phyloP scores from a whole-genome alignment of 176 grass and related monocot genomes.

The Oryza meridionalis region DNA sequence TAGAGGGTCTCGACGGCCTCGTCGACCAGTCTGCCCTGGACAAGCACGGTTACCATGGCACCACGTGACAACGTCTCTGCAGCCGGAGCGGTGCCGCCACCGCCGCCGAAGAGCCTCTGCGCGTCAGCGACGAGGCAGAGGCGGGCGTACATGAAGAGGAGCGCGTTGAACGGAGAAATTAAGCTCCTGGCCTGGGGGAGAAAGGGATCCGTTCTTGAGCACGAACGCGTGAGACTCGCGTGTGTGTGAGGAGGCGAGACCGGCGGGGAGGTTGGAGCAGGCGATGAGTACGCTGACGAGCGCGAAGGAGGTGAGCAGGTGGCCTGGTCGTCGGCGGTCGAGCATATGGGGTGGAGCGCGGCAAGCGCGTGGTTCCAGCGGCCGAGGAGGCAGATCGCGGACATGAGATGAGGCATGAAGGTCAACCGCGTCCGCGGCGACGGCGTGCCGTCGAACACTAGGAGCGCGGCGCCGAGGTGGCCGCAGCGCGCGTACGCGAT shows the following conservation, averaged over 20 bases:
- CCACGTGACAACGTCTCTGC: constrained; percentile 66
- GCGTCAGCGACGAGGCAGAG: constrained; percentile 66
- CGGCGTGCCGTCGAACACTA: no score
- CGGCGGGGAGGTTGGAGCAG: neutral
- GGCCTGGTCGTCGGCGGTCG: no score
- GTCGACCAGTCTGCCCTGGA: constrained; percentile 48
- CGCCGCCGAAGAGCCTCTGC: constrained; percentile 49
- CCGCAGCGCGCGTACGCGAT: no score
- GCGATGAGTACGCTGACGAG: no score
- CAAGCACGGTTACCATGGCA: constrained; percentile 76
- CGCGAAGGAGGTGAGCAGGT: no score
- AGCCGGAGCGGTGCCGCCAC: neutral
- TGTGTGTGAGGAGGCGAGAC: constrained; percentile 32
- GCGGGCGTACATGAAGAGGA: constrained; percentile 90
- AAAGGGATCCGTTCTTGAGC: constrained; percentile 39
- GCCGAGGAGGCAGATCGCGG: no score
- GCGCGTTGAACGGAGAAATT: no score
- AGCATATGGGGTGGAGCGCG: no score
- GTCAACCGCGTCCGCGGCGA: no score
- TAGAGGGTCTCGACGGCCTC: constrained; percentile 59
- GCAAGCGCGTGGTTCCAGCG: no score
- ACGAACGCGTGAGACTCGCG: constrained; percentile 71
- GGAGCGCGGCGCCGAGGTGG: no score
- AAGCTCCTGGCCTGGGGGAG: constrained; percentile 41
- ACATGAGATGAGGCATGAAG: no score